Evolutionary conservation across 805 yeast genomes (phyloP), one percentile per base, ranked within the genome.

Genomic region (Schwanniomyces sp.): DNA sequence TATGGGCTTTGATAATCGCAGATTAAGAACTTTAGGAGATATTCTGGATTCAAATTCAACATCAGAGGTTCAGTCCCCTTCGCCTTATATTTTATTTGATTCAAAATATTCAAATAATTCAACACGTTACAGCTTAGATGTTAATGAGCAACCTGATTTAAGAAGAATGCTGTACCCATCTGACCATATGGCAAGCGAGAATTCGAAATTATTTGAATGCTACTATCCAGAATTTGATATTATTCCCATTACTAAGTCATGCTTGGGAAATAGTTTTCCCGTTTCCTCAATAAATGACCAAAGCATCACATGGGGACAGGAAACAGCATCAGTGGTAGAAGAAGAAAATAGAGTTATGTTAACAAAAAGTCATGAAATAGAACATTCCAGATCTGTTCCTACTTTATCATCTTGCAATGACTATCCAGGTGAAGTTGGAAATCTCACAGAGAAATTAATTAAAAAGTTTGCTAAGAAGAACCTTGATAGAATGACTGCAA

Each of bases 21-120:
- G 27, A 12, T 24, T 37, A 14, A 37, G 27, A 37, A 18, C 40
- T 12, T 5, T 18, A 5, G n/a, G 16, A 3, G 40, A 37, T 6
- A 37, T 37, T 5, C 36, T 32, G 36, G 36, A 32, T 5, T 36
- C 36, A 27, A 24, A 28, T 28, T 37, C 36, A 6, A 34, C 29
- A 4, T 11, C 46, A 6, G 37, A 37, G 8, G 14, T 40, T n/a
- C 30, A 30, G 6, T 44, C 39, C 10, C 27, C 41, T 12, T 28
- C 38, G 17, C 46, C 46, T 14, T 44, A 32, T 14, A 11, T 38
- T n/a, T n/a, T 44, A 7, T 44, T 44, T 29, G 42, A 44, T 34
- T 14, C 45, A 24, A 21, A 21, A 21, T 21, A 21, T 21, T 21
- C 40, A 26, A 17, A 36, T 5, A 10, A 5, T 11, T 21, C 40